phyloP scores from a whole-genome alignment of 768 basidiomycete genomes.

The Xanthoconium purpureum region DNA sequence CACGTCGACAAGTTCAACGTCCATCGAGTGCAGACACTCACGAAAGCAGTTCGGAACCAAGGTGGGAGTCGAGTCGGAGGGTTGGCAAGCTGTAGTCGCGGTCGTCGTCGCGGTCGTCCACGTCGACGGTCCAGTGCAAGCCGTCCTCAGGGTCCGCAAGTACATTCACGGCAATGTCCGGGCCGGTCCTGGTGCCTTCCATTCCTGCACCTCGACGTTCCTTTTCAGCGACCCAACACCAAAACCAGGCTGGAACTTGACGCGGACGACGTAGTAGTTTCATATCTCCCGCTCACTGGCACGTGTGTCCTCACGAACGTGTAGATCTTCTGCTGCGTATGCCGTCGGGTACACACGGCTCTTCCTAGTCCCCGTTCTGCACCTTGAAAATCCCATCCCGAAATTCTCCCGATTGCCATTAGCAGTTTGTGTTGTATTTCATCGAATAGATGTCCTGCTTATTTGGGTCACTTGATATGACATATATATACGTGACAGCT shows the following conservation, averaged over 20 bases:
- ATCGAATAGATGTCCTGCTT: slow-evolving; percentile 1
- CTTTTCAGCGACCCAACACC: slow-evolving; percentile 7
- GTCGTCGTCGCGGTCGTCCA: slow-evolving; percentile 1
- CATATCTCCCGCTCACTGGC: background rate
- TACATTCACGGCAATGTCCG: slow-evolving; percentile 17
- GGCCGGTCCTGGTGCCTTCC: slow-evolving; percentile 16
- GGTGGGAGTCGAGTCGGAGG: too few species aligned
- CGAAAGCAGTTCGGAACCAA: background rate
- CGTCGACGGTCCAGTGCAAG: background rate
- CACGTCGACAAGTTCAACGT: background rate
- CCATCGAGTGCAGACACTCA: background rate
- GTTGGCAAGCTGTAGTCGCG: background rate
- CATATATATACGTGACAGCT: background rate
- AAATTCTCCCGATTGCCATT: slow-evolving; percentile 12
- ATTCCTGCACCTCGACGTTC: slow-evolving; percentile 6
- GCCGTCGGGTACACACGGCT: slow-evolving; percentile 13
- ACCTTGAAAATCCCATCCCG: slow-evolving; percentile 8
- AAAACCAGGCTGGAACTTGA: slow-evolving; percentile 6
- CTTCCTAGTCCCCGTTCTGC: background rate
- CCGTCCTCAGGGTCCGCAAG: background rate
- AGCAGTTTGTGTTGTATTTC: background rate
- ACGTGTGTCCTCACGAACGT: slow-evolving; percentile 10
- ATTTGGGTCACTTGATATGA: background rate
- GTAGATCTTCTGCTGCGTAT: background rate
- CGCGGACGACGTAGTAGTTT: slow-evolving; percentile 6